Evolutionary conservation across 345 rosid species (phyloP).

Genomic region (thale cress (Arabidopsis thaliana)): DNA sequence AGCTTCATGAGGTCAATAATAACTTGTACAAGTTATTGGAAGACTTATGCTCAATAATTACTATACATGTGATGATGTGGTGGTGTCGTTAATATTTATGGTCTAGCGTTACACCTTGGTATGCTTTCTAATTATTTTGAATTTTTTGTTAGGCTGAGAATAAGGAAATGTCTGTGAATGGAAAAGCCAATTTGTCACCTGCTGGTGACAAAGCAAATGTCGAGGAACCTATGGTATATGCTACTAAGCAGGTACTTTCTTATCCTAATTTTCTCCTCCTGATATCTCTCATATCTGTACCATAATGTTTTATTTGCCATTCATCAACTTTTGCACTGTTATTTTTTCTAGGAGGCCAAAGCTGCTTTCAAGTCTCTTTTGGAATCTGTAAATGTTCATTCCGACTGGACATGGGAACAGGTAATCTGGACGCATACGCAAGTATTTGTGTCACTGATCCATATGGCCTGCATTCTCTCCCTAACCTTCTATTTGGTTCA

Average conservation of each 20-base stretch:
- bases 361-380: conserved; percentile 95
- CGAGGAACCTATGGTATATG: conserved; percentile 80
- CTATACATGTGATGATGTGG: conserved; percentile 12
- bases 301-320: conserved; percentile 19
- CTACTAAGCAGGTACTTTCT: conserved; percentile 76
- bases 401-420: conserved; percentile 99
- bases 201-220: conserved; percentile 68
- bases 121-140: conserved; percentile 21
- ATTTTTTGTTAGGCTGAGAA: conserved; percentile 59
- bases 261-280: conserved; percentile 15
- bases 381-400: conserved; percentile 82
- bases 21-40: conserved; percentile 13
- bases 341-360: conserved; percentile 80
- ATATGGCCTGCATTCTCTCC: conserved; percentile 11
- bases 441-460: conserved; percentile 8
- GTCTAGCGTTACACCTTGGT: conserved; percentile 6
- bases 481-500: conserved; percentile 28
- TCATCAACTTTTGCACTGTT: conserved; percentile 10
- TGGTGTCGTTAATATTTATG: conserved; percentile 12
- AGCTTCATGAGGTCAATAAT: conserved; percentile 17
- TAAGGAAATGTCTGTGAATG: conserved; percentile 59
- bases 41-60: conserved; percentile 10
- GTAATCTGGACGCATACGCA: conserved; percentile 48
- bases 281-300: conserved; percentile 3
- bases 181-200: conserved; percentile 59